Evolutionary conservation across 192 early-diverging fungal genomes (phyloP), one percentile per base, ranked within the genome.

Genomic region (Neocallimastix lanati): DNA sequence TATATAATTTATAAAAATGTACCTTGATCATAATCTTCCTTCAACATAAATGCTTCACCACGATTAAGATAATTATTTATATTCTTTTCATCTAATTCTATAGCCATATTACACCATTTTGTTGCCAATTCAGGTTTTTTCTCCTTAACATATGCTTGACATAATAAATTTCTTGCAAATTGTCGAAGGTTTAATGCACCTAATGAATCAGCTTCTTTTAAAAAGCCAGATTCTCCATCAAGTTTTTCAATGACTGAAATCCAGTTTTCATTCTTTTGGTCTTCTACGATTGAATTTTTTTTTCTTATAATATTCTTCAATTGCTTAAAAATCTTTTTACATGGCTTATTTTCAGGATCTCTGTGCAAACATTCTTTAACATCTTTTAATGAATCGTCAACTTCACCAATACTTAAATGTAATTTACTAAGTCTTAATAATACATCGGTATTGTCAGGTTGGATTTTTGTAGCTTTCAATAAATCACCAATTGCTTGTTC

Each of bases 331-430:
- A 90, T 81, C 12, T 80, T 85, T 85, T 95, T 96, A 88, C 97
- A 98, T 29, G 84, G 36, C 82, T 94, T 94, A 84, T 99, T 90
- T 77, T 99, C 97, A 1, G 95, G 96, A 82, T 99, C 97, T 9
- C 91, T 91, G 28, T 91, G 88, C 14, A 97, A 85, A 82, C 97
- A 97, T 80, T 94, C 93, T 78, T 96, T 96, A 80, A 93, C 85
- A 79, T 88, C 86, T 2, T 87, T 82, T 36, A 95, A 77, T 13
- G 94, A 92, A 29, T 88, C 88, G 80, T 88, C 85, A 2, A 89
- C 87, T 86, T 96, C 92, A 67, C 95, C 89, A 13, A 87, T 77
- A 58, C 78, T 38, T 27, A 87, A 92, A 80, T 93, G 92, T 78
- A 98, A 88, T 29, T 89, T 87, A 16, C 92, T 90, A 28, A 99